phyloP scores from a whole-genome alignment of 23 red algal species.

The Gracilaria caudata region DNA sequence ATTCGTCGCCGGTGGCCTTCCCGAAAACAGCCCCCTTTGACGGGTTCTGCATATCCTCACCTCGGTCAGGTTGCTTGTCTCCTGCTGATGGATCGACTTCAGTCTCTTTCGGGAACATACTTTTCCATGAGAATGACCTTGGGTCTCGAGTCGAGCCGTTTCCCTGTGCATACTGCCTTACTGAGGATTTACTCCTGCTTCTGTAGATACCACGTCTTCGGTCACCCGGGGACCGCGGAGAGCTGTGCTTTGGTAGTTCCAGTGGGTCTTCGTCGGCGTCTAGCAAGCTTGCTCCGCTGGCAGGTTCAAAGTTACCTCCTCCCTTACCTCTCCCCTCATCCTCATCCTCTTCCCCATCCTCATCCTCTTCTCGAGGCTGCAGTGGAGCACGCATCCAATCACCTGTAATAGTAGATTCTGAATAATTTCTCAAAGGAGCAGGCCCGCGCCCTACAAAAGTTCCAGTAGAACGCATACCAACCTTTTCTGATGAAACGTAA shows the following conservation, averaged over 20 bases:
- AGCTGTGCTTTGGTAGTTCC: slow-evolving; percentile 24
- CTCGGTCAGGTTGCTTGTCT: neutral
- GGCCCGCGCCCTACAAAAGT: slow-evolving; percentile 56
- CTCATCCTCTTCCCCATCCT: neutral
- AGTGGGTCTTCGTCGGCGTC: slow-evolving; percentile 50
- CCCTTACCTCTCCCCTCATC: neutral
- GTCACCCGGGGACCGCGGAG: slow-evolving; percentile 24
- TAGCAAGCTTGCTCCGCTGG: slow-evolving; percentile 48
- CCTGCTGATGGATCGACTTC: neutral
- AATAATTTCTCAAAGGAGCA: slow-evolving; percentile 38
- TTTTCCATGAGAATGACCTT: slow-evolving; percentile 28
- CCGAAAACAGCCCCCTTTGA: slow-evolving; percentile 28
- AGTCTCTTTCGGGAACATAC: neutral
- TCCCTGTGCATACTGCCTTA: neutral
- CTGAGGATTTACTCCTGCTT: slow-evolving; percentile 7
- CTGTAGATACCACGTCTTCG: slow-evolving; percentile 26
- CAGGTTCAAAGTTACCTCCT: neutral
- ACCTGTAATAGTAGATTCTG: slow-evolving; percentile 5
- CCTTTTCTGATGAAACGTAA: slow-evolving; percentile 60
- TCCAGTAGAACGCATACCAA: slow-evolving; percentile 49
- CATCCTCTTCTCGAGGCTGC: neutral
- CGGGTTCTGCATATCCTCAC: slow-evolving; percentile 3
- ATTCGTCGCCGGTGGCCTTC: slow-evolving; percentile 6
- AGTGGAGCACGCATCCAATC: slow-evolving; percentile 28
- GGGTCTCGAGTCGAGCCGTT: neutral